Evolutionary conservation across 345 rosid species (phyloP).

Genomic region (Durio zibethinus): DNA sequence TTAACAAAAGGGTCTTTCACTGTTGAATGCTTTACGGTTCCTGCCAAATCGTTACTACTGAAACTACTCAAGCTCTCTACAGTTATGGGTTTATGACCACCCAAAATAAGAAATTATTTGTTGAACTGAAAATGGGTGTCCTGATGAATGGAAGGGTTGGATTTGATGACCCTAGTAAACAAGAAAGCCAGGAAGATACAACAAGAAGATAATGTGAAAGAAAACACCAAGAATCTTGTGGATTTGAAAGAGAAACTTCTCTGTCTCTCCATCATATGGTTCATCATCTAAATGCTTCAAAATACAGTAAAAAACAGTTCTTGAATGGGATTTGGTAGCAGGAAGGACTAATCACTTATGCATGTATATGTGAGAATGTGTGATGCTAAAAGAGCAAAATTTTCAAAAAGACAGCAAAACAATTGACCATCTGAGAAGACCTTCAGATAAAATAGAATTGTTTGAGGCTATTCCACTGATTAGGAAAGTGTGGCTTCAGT

Average conservation of each 20-base stretch:
- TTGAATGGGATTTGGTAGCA: neutral
- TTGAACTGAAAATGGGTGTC: constrained; percentile 39
- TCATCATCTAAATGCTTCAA: constrained; percentile 14
- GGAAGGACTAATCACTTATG: neutral
- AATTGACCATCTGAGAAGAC: neutral
- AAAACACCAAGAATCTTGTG: constrained; percentile 47
- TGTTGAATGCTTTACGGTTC: constrained; percentile 25
- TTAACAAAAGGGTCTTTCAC: constrained; percentile 25
- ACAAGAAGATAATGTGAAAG: constrained; percentile 52
- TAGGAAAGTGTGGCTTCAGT: neutral
- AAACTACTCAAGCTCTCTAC: constrained; percentile 25
- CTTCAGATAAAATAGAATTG: neutral
- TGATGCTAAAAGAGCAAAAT: neutral
- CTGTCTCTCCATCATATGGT: constrained; percentile 65
- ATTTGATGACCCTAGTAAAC: constrained; percentile 51
- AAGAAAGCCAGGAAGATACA: constrained; percentile 51
- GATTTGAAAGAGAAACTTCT: constrained; percentile 70
- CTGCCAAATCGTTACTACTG: constrained; percentile 29
- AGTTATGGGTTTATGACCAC: constrained; percentile 23
- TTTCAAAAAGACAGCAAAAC: neutral
- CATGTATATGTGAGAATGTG: neutral
- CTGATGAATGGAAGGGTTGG: constrained; percentile 43
- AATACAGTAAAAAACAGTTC: neutral
- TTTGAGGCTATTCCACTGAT: neutral
- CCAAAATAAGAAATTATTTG: constrained; percentile 17